These are phyloP conservation scores for Aspergillus vadensis DNA, from an alignment of 2,329 filamentous ascomycete species.

Conservation along the genomic window DNA sequence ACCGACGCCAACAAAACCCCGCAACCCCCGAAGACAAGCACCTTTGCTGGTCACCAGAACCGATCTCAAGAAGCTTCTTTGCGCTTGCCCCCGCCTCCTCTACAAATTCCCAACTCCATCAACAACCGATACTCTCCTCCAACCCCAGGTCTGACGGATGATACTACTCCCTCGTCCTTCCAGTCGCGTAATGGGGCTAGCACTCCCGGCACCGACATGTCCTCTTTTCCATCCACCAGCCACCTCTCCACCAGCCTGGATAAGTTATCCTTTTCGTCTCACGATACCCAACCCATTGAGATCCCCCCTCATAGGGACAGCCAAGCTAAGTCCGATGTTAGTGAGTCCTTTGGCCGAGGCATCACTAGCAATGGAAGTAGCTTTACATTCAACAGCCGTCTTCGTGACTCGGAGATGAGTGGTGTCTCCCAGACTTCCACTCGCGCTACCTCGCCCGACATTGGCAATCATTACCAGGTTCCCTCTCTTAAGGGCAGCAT, in stretches of 20 bases:
- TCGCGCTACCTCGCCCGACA: constrained; percentile 82
- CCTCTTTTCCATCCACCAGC: constrained; percentile 31
- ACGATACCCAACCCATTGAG: constrained; percentile 3
- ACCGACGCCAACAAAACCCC: constrained; percentile 24
- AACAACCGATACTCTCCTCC: constrained; percentile 34
- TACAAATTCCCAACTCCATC: constrained; percentile 43
- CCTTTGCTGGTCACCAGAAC: constrained; percentile 19
- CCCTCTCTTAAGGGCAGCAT: constrained; percentile 70
- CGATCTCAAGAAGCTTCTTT: constrained; percentile 34
- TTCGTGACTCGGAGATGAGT: constrained; percentile 77
- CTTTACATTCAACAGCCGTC: constrained; percentile 72
- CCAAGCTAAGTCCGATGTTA: constrained; percentile 34
- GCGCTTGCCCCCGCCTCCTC: constrained; percentile 49
- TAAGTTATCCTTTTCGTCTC: constrained; percentile 31
- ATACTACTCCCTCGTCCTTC: constrained; percentile 43
- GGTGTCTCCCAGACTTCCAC: constrained; percentile 81
- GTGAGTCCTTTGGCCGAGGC: constrained; percentile 60
- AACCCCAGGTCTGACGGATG: constrained; percentile 41
- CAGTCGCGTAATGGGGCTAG: constrained; percentile 44
- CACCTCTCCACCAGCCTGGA: constrained; percentile 31
- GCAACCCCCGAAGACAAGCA: constrained; percentile 21
- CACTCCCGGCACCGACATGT: constrained; percentile 34
- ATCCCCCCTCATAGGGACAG: constrained; percentile 28
- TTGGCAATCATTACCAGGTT: constrained; percentile 56
- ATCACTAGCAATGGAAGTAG: constrained; percentile 76